A percentile compares a stretch with the other conserved stretches of the same genome.
Conservation (phyloP, 257 asterid genomes). For the Primulina tabacum region DNA sequence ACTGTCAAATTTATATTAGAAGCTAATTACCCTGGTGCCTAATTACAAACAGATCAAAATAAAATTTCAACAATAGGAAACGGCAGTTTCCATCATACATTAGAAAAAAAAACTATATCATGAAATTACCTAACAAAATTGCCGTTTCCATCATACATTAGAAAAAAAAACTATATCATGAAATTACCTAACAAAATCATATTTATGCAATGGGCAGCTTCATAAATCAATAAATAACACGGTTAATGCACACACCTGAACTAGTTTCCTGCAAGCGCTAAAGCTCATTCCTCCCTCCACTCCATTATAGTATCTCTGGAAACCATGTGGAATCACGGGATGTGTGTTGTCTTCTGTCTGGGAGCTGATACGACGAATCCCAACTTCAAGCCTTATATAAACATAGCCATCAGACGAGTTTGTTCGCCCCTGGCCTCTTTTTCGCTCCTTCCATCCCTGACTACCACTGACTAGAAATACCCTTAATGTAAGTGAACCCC, state of each 20-base stretch:
- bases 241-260: conserved; percentile 48
- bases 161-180: too few species aligned
- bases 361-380: conserved; percentile 36
- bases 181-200: too few species aligned
- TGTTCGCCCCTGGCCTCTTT: conserved; percentile 66
- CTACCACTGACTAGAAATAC: conserved; percentile 52
- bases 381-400: conserved; percentile 53
- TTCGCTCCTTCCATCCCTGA: conserved; percentile 54
- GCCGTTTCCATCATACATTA: too few species aligned
- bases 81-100: too few species aligned
- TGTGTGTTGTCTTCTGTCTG: conserved; percentile 29
- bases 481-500: conserved; percentile 55
- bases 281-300: conserved; percentile 80
- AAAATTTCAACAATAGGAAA: too few species aligned
- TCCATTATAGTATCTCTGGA: conserved; percentile 38
- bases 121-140: too few species aligned
- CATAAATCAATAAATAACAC: too few species aligned
- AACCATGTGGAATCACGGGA: conserved; percentile 26
- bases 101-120: too few species aligned
- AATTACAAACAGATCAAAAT: too few species aligned
- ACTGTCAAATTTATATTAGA: too few species aligned
- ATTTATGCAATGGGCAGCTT: too few species aligned
- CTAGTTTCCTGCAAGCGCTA: conserved; percentile 74
- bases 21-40: too few species aligned
- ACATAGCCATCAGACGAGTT: conserved; percentile 56